Evolutionary conservation across 1,284 basidiomycete species (phyloP).

Genomic region (Macrocystidia cucumis): DNA sequence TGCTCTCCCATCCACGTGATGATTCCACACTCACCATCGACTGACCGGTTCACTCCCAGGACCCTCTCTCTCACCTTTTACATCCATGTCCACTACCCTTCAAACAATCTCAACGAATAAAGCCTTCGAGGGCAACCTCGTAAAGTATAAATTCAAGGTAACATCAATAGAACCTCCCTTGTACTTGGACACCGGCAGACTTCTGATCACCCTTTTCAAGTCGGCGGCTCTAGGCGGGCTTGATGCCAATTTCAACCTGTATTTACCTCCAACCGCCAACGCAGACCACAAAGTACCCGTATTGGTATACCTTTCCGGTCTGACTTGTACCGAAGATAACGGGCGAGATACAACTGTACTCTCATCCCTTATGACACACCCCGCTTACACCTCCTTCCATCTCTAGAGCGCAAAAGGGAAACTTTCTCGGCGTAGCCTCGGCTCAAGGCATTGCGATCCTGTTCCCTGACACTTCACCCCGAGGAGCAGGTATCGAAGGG

Average conservation of each 20-base stretch:
- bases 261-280: slow-evolving; percentile 70
- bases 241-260: slow-evolving; percentile 84
- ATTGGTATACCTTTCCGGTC: slow-evolving; percentile 85
- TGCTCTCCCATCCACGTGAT: too few relatives aligned
- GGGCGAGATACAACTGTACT: slow-evolving; percentile 47
- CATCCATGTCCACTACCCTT: too few relatives aligned
- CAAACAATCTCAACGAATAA: slow-evolving; percentile 73
- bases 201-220: slow-evolving; percentile 16
- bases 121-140: slow-evolving; percentile 71
- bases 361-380: slow-evolving; percentile 1
- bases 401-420: slow-evolving; percentile 79
- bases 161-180: slow-evolving; percentile 4
- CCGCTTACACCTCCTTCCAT: slow-evolving; percentile 5
- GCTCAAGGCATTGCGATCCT: slow-evolving; percentile 85
- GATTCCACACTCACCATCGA: too few relatives aligned
- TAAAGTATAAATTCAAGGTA: slow-evolving; percentile 88
- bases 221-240: slow-evolving; percentile 76
- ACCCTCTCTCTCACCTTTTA: too few relatives aligned
- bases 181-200: neutral
- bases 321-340: slow-evolving; percentile 96
- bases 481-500: slow-evolving; percentile 85
- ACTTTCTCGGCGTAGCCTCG: slow-evolving; percentile 75
- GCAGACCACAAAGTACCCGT: slow-evolving; percentile 63
- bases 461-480: slow-evolving; percentile 94
- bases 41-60: too few relatives aligned